phyloP scores from a whole-genome alignment of 768 basidiomycete genomes.

The Boletus sensibilis region DNA sequence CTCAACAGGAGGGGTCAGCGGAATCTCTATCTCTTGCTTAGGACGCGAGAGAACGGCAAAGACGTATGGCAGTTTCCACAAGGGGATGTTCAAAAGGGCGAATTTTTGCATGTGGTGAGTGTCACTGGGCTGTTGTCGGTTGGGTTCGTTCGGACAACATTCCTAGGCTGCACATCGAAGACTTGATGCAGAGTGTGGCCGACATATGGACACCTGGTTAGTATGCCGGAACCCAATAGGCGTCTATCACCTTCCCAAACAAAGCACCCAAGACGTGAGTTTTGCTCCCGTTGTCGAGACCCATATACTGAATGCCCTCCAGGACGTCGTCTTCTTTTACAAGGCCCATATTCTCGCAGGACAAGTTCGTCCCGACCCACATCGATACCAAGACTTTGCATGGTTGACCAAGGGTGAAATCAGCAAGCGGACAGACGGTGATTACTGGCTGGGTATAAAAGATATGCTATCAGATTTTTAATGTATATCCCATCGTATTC shows the following conservation, averaged over 20 bases:
- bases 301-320: constrained; percentile 3
- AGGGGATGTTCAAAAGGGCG: constrained; percentile 57
- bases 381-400: constrained; percentile 70
- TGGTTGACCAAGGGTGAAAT: constrained; percentile 97
- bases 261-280: constrained; percentile 39
- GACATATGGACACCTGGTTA: constrained; percentile 89
- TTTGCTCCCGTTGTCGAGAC: background rate
- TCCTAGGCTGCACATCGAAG: constrained; percentile 71
- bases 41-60: constrained; percentile 44
- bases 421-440: constrained; percentile 56
- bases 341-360: constrained; percentile 93
- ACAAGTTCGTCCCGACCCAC: constrained; percentile 61
- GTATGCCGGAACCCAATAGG: constrained; percentile 90
- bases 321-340: constrained; percentile 86
- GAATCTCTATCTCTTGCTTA: constrained; percentile 85
- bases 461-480: constrained; percentile 73
- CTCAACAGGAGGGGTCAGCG: constrained; percentile 81
- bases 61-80: constrained; percentile 82
- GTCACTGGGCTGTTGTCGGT: background rate
- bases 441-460: constrained; percentile 77
- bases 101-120: constrained; percentile 76
- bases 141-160: background rate
- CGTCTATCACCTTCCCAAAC: constrained; percentile 54
- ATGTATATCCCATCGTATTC: constrained; percentile 10
- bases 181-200: constrained; percentile 70